These are phyloP conservation scores for Capronia americana DNA, from an alignment of 2,329 filamentous ascomycete species.

Conservation along the genomic window DNA sequence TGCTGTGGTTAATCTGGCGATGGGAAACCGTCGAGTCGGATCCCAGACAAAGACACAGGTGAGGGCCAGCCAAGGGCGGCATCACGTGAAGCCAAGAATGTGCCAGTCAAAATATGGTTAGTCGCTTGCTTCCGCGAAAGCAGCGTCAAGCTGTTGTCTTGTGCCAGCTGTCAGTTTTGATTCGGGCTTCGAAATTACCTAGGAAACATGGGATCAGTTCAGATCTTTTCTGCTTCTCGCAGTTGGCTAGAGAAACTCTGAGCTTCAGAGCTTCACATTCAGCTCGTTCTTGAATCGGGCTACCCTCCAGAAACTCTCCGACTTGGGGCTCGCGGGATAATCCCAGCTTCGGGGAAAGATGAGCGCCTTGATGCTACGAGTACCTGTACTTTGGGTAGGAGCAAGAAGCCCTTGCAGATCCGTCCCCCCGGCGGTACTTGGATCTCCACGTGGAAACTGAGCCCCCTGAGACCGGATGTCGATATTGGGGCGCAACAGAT, in stretches of 20 bases:
- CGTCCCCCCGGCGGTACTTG: constrained; percentile 11
- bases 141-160: neutral
- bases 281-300: constrained; percentile 5
- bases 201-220: neutral
- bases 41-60: neutral
- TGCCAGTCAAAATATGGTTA: neutral
- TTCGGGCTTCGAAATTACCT: neutral
- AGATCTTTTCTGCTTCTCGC: neutral
- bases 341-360: constrained; percentile 1
- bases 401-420: constrained; percentile 6
- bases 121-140: neutral
- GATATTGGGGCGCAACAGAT: neutral
- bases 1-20: neutral
- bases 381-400: constrained; percentile 7
- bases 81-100: neutral
- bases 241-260: neutral
- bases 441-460: constrained; percentile 12
- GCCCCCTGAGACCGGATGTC: neutral
- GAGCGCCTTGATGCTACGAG: neutral
- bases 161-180: neutral
- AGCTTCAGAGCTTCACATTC: neutral
- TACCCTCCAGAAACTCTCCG: neutral
- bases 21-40: neutral
- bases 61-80: neutral
- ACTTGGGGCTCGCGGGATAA: constrained; percentile 1